Conservation (phyloP, 73 alveolate genomes). For the Stentor coeruleus region DNA sequence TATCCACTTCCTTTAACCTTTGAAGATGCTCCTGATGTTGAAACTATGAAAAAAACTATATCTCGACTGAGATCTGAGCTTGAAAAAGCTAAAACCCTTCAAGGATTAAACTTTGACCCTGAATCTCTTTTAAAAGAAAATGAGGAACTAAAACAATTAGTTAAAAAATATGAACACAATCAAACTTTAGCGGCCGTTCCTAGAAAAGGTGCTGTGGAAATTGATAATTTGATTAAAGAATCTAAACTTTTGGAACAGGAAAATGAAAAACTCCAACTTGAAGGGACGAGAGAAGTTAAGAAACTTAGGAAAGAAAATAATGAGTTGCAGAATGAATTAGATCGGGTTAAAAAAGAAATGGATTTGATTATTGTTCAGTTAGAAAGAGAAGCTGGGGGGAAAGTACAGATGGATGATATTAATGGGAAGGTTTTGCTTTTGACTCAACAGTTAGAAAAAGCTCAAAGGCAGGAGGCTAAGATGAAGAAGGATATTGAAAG, state of each 20-base stretch:
- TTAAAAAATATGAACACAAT: conserved; percentile 18
- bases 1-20: conserved; percentile 63
- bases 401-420: neutral
- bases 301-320: conserved; percentile 7
- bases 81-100: neutral
- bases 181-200: conserved; percentile 22
- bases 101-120: neutral
- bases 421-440: neutral
- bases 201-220: conserved; percentile 29
- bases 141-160: conserved; percentile 5
- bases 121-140: neutral
- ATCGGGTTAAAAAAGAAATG: conserved; percentile 16
- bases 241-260: conserved; percentile 5
- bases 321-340: conserved; percentile 3
- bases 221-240: conserved; percentile 12
- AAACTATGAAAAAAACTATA: conserved; percentile 46
- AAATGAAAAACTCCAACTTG: conserved; percentile 6
- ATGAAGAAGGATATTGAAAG: neutral
- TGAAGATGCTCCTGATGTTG: conserved; percentile 59
- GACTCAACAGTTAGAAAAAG: neutral
- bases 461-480: neutral
- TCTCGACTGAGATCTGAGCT: conserved; percentile 49
- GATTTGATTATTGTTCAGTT: neutral
- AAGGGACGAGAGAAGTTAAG: conserved; percentile 9
- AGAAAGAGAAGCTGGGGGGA: conserved; percentile 14